Base-by-base conservation (phyloP, 2,329 filamentous ascomycete species). In the Onygena corvina region DNA sequence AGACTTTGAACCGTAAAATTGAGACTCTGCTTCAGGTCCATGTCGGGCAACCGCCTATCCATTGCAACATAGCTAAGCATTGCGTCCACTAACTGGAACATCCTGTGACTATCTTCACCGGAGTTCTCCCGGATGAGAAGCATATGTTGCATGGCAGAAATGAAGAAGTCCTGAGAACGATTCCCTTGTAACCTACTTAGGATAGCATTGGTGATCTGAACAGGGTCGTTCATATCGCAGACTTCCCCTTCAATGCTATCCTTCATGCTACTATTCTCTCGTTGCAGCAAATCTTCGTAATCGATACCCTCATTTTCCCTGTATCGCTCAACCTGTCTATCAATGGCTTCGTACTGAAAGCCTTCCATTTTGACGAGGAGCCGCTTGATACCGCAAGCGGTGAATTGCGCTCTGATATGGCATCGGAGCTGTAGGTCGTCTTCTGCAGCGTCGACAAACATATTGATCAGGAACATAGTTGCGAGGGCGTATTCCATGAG, bases 61-160 rank as follows among this genome's bases (percentile, higher is more conserved):
- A 98, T 98, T 59, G 90, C 90, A 54, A 98, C 90, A 67, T 96
- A 96, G 67, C 88, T 94, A 56, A 98, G 80, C 88, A 96, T 96
- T n/a, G 86, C 83, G 67, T 98, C 92, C 23, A 96, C 89, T 23
- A 98, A 79, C 71, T 96, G 92, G 69, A 96, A 98, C 83, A 95
- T 92, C 45, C 87, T 82, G 53, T 95, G 70, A 11, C 88, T 81
- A 67, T 98, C 92, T 63, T 96, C 92, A 45, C 84, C 84, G 59
- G 93, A 87, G 56, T 88, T 92, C 61, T 94, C 85, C 50, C 88
- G 80, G 56, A 96, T 93, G 38, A 98, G 76, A 58, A 98, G 76
- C 64, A 98, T 76, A 71, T 98, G 92, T 64, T 98, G 92, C 67
- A 98, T 79, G 16, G 90, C 86, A 42, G 90, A 95, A 25, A 94